Base-by-base conservation (phyloP, 345 rosid species). In the Eutrema yunnanense region DNA sequence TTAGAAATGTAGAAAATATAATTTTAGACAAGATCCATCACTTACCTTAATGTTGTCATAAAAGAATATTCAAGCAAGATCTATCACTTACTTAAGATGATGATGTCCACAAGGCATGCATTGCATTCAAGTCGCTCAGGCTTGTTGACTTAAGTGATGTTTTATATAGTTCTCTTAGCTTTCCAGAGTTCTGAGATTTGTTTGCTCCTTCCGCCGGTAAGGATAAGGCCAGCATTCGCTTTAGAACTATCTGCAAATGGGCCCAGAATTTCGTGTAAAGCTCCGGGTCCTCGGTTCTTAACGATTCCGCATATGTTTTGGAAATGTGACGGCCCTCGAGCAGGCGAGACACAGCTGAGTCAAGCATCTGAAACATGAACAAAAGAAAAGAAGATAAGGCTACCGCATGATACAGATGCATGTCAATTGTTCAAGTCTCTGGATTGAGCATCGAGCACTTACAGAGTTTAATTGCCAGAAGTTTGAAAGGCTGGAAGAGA, bases 91-190 rank as follows among this genome's bases (percentile, higher is more conserved):
- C 12, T n/a, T 42, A 67, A 50, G 49, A 47, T 46, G 72, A 75
- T 9, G 96, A 86, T 73, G 81, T 74, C 97, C 97, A 92, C 69
- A 88, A 63, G 43, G 73, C 6, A 61, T 89, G 82, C 90, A 90
- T 86, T 27, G 78, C 74, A 50, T 82, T 71, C 70, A 94, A 83
- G 62, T 84, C 86, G 26, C 79, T 59, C 47, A 86, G 71, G 48
- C 82, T 78, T 13, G 78, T 75, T 10, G 87, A 85, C 67, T 81
- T 89, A 77, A 91, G 79, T 34, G 97, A 84, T 88, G 83, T 82
- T 67, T 81, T 90, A 68, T 94, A 94, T 1, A 91, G 89, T 51
- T 89, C 92, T 76, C 86, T 91, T 19, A 91, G 87, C 78, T 89
- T 90, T 56, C 50, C 82, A 1, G 71, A 58, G 47, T 62, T 29